Percentiles rank a stretch among this genome's conserved stretches.
Conservation (phyloP, 257 asterid species). For the Eucommia ulmoides region DNA sequence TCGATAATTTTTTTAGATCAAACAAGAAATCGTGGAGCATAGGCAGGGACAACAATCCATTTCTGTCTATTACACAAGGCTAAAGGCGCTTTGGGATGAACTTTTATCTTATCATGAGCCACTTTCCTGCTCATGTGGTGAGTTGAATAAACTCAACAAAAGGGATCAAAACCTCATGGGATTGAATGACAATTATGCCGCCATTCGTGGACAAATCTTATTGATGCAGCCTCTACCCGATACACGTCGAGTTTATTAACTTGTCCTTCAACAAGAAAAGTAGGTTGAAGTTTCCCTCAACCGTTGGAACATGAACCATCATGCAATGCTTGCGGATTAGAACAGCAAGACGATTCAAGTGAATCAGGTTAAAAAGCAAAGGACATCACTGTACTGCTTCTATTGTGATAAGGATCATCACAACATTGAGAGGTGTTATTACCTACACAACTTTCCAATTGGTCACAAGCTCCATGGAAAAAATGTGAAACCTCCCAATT, state of each 20-base stretch:
- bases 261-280: not conserved
- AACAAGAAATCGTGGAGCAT: not conserved
- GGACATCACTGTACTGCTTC: not conserved
- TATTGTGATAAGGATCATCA: not conserved
- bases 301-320: slow-evolving; percentile 1
- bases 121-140: not conserved
- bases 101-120: not conserved
- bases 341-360: not conserved
- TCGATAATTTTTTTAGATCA: not conserved
- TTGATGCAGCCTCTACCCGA: not conserved
- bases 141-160: not conserved
- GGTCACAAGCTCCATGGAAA: not conserved
- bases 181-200: not conserved
- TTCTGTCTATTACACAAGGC: not conserved
- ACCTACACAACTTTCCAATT: not conserved
- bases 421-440: not conserved
- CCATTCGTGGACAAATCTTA: not conserved
- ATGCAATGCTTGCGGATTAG: not conserved
- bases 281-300: not conserved
- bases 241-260: not conserved
- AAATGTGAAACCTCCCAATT: not conserved
- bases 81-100: not conserved
- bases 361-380: not conserved
- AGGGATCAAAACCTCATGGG: not conserved
- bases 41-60: not conserved